Base-by-base conservation (phyloP, 75 land plant species). In the Sequoiadendron giganteum region DNA sequence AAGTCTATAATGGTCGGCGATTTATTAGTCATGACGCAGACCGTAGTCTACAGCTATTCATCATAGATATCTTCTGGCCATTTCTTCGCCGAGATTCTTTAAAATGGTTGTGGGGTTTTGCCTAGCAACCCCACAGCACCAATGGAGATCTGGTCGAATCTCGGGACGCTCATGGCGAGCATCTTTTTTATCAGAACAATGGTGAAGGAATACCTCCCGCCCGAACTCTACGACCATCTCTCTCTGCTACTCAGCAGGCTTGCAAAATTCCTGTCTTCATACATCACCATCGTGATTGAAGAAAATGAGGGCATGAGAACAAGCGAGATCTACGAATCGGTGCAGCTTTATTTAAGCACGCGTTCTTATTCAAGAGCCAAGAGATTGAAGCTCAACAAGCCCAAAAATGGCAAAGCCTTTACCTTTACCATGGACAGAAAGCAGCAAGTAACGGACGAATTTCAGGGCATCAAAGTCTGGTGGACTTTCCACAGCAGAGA, bases 171-270 rank as follows among this genome's bases (percentile, higher is more conserved):
- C 32, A 15, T 87, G 36, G 90, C 86, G 40, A 54, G 52, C 47
- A 10, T 84, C 5, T 3, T 87, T 0, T 87, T 87, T 45, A 43
- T 90, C 34, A 54, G 88, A 18, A 73, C 88, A 11, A 55, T 56
- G 7, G 40, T 49, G 65, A 54, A 48, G 36, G 86, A 87, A 43
- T 83, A 36, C 88, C 82, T 92, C 21, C 93, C 93, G 7, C 85
- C 86, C 25, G 87, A 92, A 56, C 9, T 89, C 85, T 82, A 85
- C 40, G 28, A 86, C 19, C 28, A 52, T 3, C 77, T 92, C 48
- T 56, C 38, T 45, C n/a, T 16, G 54, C 45, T 80, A 86, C 65
- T 87, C 82, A 76, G 48, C 49, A 28, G 30, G 55, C 83, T 91
- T 81, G 5, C 52, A 36, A 1, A 81, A 0, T n/a, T 39, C 30